A percentile compares a stretch with the other conserved stretches of the same genome.
These are phyloP conservation scores for Anthostomella pinea DNA, from an alignment of 2,329 filamentous ascomycete genomes.

Conservation along the genomic window DNA sequence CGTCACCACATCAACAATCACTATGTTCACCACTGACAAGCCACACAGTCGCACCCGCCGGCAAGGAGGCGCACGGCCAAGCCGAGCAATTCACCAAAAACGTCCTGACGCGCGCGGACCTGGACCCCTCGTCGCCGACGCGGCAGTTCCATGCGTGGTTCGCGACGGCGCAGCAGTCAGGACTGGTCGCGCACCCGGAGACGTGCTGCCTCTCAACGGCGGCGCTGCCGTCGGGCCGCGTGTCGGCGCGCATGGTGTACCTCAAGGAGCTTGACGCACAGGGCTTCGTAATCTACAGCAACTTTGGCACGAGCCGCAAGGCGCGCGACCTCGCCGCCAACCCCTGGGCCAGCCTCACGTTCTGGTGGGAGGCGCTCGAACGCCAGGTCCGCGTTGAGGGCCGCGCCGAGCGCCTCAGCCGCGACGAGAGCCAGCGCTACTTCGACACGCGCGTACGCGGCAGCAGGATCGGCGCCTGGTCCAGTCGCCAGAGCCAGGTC, in stretches of 20 bases:
- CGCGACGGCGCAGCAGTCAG: slow-evolving; percentile 58
- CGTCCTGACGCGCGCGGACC: slow-evolving; percentile 58
- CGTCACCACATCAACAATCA: slow-evolving; percentile 1
- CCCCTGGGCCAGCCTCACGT: slow-evolving; percentile 76
- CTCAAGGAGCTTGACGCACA: slow-evolving; percentile 84
- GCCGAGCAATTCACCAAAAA: slow-evolving; percentile 73
- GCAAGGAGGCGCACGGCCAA: slow-evolving; percentile 54
- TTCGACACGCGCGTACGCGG: slow-evolving; percentile 71
- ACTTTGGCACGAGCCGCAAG: slow-evolving; percentile 77
- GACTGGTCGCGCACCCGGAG: slow-evolving; percentile 70
- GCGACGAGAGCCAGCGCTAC: slow-evolving; percentile 70
- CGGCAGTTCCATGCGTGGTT: slow-evolving; percentile 92
- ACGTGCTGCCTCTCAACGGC: slow-evolving; percentile 87
- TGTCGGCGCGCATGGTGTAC: slow-evolving; percentile 85
- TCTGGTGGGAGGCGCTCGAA: slow-evolving; percentile 86
- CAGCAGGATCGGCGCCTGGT: slow-evolving; percentile 87
- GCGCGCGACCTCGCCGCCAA: slow-evolving; percentile 69
- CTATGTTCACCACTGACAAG: background rate
- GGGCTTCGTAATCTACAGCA: slow-evolving; percentile 91
- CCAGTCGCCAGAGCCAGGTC: slow-evolving; percentile 81
- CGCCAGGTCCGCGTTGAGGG: slow-evolving; percentile 92
- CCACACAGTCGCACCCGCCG: slow-evolving; percentile 60
- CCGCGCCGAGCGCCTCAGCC: slow-evolving; percentile 59
- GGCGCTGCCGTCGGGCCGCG: slow-evolving; percentile 74
- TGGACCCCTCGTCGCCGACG: slow-evolving; percentile 63